A percentile compares a stretch with the other conserved stretches of the same genome.
These are phyloP conservation scores for Candida michaelii DNA, from an alignment of 805 yeast genomes.

Conservation along the genomic window DNA sequence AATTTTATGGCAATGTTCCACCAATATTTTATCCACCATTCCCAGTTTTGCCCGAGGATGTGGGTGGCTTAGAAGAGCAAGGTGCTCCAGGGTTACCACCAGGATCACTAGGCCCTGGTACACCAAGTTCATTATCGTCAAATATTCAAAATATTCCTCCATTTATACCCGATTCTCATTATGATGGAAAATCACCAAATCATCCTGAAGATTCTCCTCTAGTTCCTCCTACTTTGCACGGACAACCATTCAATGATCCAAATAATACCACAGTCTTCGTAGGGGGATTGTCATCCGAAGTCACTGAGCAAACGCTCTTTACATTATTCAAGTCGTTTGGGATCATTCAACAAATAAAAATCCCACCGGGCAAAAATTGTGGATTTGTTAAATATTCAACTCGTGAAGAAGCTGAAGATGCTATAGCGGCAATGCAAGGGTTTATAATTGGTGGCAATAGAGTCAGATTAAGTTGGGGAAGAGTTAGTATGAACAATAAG, in stretches of 20 bases:
- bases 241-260: slow-evolving; percentile 48
- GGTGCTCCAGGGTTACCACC: too few species aligned
- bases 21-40: slow-evolving; percentile 7
- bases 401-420: slow-evolving; percentile 80
- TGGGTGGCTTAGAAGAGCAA: slow-evolving; percentile 5
- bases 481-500: slow-evolving; percentile 40
- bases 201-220: slow-evolving; percentile 2
- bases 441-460: slow-evolving; percentile 82
- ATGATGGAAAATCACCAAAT: not conserved
- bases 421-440: slow-evolving; percentile 87
- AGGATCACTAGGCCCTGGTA: too few species aligned
- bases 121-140: not conserved
- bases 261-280: slow-evolving; percentile 75
- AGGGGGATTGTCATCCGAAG: slow-evolving; percentile 69
- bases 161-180: slow-evolving; percentile 1
- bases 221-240: not conserved
- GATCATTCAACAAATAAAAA: slow-evolving; percentile 63
- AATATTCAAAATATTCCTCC: slow-evolving; percentile 1
- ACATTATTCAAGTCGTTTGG: slow-evolving; percentile 74
- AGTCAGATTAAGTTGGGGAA: slow-evolving; percentile 87
- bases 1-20: slow-evolving; percentile 3
- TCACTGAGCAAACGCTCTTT: slow-evolving; percentile 59
- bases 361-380: slow-evolving; percentile 81
- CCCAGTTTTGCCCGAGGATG: slow-evolving; percentile 3
- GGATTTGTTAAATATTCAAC: slow-evolving; percentile 84